Evolutionary conservation across 495 filamentous ascomycete genomes (phyloP), one percentile per base, ranked within the genome.

Genomic region (Apodospora peruviana): DNA sequence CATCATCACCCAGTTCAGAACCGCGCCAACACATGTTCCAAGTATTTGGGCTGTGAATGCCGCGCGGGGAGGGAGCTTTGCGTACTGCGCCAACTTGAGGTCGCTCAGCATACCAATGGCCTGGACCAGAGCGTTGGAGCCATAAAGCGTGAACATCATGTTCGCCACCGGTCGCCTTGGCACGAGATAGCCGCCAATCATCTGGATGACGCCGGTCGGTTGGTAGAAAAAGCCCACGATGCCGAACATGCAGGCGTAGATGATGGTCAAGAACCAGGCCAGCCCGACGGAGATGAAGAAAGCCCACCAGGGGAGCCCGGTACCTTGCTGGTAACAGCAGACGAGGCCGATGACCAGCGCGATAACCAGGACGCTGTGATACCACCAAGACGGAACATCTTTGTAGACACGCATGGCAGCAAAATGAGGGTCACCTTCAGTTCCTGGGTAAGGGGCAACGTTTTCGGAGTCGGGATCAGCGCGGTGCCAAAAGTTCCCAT

Each of bases 361-460:
- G 17, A 68, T 39, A 19, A 74, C 43, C 12, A 81, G 58, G 7
- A 77, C 58, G 0, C 47, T 45, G 0, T 52, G 48, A 41, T 77
- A 82, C 79, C 78, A 82, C 71, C 71, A 77, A 46, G 65, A 62
- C 4, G 79, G 77, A 2, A 65, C 62, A 41, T 78, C 75, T 18
- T 71, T 67, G 52, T 79, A 80, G 12, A 38, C 45, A 14, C 65
- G 51, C 67, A 71, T 72, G 29, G 70, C 53, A 34, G 61, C 57
- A 55, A 78, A 74, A 47, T 80, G 76, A 1, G 67, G 71, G 48
- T 79, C 77, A 1, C 64, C 57, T 34, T 39, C 24, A 34, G 48
- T 43, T 11, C 48, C 43, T 45, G 39, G 48, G 20, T 32, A 32
- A 7, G 27, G 7, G 27, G 7, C 27, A 34, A 23, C 5, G 10